phyloP scores from a whole-genome alignment of 2,329 filamentous ascomycete species.

The Aureobasidium sp. region DNA sequence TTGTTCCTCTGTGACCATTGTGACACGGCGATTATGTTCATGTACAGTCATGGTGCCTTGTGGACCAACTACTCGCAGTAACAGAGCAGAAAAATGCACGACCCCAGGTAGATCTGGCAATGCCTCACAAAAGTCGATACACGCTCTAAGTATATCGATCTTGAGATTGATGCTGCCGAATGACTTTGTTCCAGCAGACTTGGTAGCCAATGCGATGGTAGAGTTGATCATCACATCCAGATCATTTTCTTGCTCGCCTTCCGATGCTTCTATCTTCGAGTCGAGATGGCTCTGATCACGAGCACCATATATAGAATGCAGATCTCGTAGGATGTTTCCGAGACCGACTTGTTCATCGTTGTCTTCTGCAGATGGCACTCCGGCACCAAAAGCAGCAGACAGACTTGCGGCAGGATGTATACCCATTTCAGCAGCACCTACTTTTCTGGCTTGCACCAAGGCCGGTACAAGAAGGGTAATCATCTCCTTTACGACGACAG shows the following conservation, averaged over 20 bases:
- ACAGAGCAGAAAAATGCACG: conserved; percentile 74
- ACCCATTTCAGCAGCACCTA: conserved; percentile 90
- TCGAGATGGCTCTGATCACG: not conserved
- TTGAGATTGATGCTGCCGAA: conserved; percentile 78
- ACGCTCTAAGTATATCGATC: conserved; percentile 77
- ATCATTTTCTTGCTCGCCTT: not conserved
- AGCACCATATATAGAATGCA: conserved; percentile 13
- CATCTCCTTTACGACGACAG: conserved; percentile 78
- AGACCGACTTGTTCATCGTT: conserved; percentile 7
- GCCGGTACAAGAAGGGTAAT: conserved; percentile 74
- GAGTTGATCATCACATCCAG: conserved; percentile 1
- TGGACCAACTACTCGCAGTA: conserved; percentile 73
- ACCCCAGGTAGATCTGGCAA: conserved; percentile 86
- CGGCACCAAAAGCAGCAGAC: conserved; percentile 53
- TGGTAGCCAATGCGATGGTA: not conserved
- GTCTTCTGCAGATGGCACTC: not conserved
- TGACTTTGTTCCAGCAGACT: conserved; percentile 15
- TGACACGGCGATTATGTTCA: conserved; percentile 43
- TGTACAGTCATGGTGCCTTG: conserved; percentile 20
- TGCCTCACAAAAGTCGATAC: conserved; percentile 88
- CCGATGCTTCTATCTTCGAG: not conserved
- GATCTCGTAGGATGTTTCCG: conserved; percentile 3
- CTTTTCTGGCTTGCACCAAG: conserved; percentile 80
- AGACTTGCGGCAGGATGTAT: conserved; percentile 89
- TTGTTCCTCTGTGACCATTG: conserved; percentile 74